Base-by-base conservation (phyloP, 1,284 basidiomycete species). In the Mycena sp. region DNA sequence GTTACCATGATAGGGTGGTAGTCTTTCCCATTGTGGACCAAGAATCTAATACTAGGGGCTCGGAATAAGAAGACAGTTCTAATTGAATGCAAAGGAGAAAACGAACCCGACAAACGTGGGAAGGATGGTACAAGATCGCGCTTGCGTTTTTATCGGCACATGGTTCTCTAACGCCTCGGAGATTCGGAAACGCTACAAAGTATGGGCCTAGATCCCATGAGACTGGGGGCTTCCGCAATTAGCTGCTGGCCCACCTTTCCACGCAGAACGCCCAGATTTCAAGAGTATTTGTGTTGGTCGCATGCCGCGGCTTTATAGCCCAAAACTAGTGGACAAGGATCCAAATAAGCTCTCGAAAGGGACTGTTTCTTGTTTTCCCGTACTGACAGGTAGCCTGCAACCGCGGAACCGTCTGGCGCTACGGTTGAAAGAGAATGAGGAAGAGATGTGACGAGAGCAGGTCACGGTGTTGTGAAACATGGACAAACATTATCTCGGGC, bases 11-110 rank as follows among this genome's bases (percentile, higher is more conserved):
- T 90, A 0, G 96, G 95, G 14, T 91, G 70, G 75, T 96, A 98
- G 69, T 94, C 88, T 78, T 93, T 95, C 46, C 97, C 97, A 71
- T 98, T 99, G 79, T 99, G 95, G 0, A 99, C 94, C 75, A 94
- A 81, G 76, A 98, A 98, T 59, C 90, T 89, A 46, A 96, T 83
- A 16, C 37, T 35, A 9, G 4, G 3, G 25, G 26, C 14, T 10
- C 6, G n/a, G 29, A 35, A 25, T 35, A n/a, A n/a, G 4, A 44
- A 43, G 26, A n/a, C n/a, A 28, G 61, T 30, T 21, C 41, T 25
- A 35, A 17, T 16, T 26, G n/a, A 58, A 60, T 64, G 49, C 37
- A 35, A 26, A n/a, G 23, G 41, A 9, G 28, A 63, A 35, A 32
- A 41, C 87, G 57, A 69, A 93, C 93, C 96, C 96, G 51, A 98